Evolutionary conservation across 495 filamentous ascomycete genomes (phyloP).

Genomic region (Staphylotrichum longicolle): DNA sequence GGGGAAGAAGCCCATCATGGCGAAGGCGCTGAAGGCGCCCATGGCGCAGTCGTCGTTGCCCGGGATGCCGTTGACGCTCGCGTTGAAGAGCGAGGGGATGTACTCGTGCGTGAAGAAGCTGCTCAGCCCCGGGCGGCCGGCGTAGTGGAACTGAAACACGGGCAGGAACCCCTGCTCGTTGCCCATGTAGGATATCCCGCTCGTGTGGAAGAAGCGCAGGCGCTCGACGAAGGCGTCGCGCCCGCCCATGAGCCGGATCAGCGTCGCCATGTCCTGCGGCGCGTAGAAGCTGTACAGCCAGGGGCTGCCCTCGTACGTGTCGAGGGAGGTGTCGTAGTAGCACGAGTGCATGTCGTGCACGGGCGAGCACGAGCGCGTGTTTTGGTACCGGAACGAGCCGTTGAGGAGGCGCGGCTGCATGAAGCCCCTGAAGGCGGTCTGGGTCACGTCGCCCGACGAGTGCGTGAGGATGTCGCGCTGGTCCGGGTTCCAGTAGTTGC

Average conservation of each 20-base stretch:
- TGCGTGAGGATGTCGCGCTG: conserved; percentile 39
- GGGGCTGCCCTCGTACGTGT: conserved; percentile 68
- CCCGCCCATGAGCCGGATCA: conserved; percentile 61
- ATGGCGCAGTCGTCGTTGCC: conserved; percentile 77
- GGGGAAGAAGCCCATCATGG: conserved; percentile 72
- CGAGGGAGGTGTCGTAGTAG: conserved; percentile 57
- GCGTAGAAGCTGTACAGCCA: conserved; percentile 74
- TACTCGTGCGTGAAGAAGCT: conserved; percentile 60
- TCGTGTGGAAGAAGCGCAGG: conserved; percentile 62
- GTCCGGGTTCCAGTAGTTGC: conserved; percentile 50
- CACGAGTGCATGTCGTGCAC: conserved; percentile 43
- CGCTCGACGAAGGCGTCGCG: conserved; percentile 55
- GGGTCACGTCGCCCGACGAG: conserved; percentile 21
- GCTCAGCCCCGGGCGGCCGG: conserved; percentile 62
- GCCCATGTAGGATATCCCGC: conserved; percentile 65
- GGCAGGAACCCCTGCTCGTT: conserved; percentile 74
- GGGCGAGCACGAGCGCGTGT: conserved; percentile 62
- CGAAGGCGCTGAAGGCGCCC: conserved; percentile 67
- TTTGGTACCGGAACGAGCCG: conserved; percentile 65
- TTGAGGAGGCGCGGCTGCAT: conserved; percentile 63
- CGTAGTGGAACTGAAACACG: conserved; percentile 72
- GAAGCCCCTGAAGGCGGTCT: conserved; percentile 61
- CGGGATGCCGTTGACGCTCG: conserved; percentile 60
- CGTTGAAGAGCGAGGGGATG: conserved; percentile 66
- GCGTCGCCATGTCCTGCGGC: conserved; percentile 65